phyloP scores from a whole-genome alignment of 805 yeast genomes.

The Citeromyces matritensis region DNA sequence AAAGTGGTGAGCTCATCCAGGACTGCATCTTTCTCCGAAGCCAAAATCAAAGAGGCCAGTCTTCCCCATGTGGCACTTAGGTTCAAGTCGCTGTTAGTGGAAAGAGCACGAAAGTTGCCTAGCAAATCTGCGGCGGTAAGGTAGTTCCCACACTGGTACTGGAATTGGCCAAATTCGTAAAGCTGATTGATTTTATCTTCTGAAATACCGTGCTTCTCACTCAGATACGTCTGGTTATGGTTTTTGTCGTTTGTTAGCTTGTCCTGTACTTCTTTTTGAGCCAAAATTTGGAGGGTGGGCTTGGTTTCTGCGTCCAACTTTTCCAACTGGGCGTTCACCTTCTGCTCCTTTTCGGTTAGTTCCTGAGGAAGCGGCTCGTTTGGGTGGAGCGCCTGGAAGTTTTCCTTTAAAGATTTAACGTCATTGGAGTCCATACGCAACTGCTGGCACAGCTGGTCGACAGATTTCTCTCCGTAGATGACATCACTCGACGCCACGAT shows the following conservation, averaged over 20 bases:
- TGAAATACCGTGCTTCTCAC: slow-evolving; percentile 25
- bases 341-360: slow-evolving; percentile 20
- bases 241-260: slow-evolving; percentile 38
- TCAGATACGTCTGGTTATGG: slow-evolving; percentile 31
- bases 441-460: slow-evolving; percentile 32
- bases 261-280: slow-evolving; percentile 33
- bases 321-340: slow-evolving; percentile 20
- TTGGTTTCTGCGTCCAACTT: slow-evolving; percentile 25
- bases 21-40: slow-evolving; percentile 35
- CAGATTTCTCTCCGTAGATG: slow-evolving; percentile 26
- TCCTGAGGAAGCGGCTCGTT: slow-evolving; percentile 24
- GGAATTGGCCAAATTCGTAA: slow-evolving; percentile 45
- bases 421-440: slow-evolving; percentile 42
- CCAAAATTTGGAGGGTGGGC: slow-evolving; percentile 27
- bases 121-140: slow-evolving; percentile 41
- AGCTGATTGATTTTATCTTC: slow-evolving; percentile 32
- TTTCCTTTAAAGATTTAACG: slow-evolving; percentile 31
- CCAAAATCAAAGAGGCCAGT: slow-evolving; percentile 43
- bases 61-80: slow-evolving; percentile 56
- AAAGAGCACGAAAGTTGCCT: slow-evolving; percentile 39
- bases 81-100: slow-evolving; percentile 32
- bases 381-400: slow-evolving; percentile 25
- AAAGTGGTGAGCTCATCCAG: slow-evolving; percentile 35
- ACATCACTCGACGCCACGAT: slow-evolving; percentile 29
- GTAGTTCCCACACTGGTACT: slow-evolving; percentile 50